Percentiles rank a stretch among this genome's conserved stretches.
phyloP scores from a whole-genome alignment of 352 stramenopile species.

The Globisporangium recalcitrans region DNA sequence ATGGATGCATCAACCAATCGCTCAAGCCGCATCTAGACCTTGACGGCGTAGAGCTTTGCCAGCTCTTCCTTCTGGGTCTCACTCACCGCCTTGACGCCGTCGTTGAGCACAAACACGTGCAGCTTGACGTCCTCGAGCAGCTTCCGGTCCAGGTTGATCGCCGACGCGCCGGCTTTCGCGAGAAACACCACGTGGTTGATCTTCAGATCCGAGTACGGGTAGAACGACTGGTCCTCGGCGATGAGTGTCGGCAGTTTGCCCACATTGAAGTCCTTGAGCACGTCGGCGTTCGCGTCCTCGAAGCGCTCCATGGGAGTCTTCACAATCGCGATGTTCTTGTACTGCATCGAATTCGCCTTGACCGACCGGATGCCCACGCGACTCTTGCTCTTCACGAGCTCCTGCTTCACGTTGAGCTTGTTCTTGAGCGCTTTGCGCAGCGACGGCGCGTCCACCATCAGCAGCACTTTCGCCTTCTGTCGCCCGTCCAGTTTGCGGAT shows the following conservation, averaged over 20 bases:
- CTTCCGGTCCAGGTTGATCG: slow-evolving; percentile 41
- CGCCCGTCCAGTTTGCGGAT: slow-evolving; percentile 54
- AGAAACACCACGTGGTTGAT: slow-evolving; percentile 61
- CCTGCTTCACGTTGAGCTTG: slow-evolving; percentile 46
- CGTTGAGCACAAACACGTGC: slow-evolving; percentile 50
- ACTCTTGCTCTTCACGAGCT: slow-evolving; percentile 53
- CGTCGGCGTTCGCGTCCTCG: slow-evolving; percentile 53
- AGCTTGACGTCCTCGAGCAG: slow-evolving; percentile 36
- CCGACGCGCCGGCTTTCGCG: slow-evolving; percentile 36
- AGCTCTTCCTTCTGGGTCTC: slow-evolving; percentile 34
- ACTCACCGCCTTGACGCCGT: slow-evolving; percentile 26
- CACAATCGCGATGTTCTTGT: slow-evolving; percentile 54
- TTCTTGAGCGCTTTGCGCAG: slow-evolving; percentile 61
- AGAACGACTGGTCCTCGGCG: slow-evolving; percentile 59
- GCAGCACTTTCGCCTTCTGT: slow-evolving; percentile 64
- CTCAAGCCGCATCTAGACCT: neutral
- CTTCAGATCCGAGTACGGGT: slow-evolving; percentile 48
- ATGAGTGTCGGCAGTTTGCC: slow-evolving; percentile 59
- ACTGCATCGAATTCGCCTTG: slow-evolving; percentile 50
- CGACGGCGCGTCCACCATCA: slow-evolving; percentile 46
- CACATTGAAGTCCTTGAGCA: slow-evolving; percentile 52
- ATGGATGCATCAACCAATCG: neutral
- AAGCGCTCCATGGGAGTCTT: slow-evolving; percentile 72
- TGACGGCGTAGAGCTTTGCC: slow-evolving; percentile 25
- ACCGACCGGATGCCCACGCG: slow-evolving; percentile 50